These are phyloP conservation scores for Chalciporus piperatus DNA, from an alignment of 768 basidiomycete species.

Conservation along the genomic window DNA sequence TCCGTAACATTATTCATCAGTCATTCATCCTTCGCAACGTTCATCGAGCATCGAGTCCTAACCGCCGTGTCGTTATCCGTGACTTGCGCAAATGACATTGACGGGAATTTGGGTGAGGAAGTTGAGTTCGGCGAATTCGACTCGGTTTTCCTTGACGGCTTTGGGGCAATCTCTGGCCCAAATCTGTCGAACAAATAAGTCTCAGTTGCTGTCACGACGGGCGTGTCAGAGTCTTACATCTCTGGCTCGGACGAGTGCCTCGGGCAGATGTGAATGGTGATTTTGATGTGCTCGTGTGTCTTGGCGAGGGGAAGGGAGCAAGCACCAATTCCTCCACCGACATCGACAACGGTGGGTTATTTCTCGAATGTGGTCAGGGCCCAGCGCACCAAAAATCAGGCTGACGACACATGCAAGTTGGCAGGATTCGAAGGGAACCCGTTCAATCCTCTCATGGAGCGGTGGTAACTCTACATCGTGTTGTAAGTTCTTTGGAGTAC, in stretches of 20 bases:
- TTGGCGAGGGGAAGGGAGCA: constrained; percentile 31
- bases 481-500: no score
- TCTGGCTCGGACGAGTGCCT: constrained; percentile 21
- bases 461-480: constrained; percentile 11
- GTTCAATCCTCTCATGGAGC: constrained; percentile 23
- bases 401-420: constrained; percentile 19
- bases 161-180: constrained; percentile 26
- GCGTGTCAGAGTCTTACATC: background rate
- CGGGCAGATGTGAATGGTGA: constrained; percentile 31
- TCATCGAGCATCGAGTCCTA: no score
- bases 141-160: constrained; percentile 21
- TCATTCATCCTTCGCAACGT: no score
- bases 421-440: constrained; percentile 23
- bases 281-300: no score
- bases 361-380: constrained; percentile 23
- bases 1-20: no score
- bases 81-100: no score
- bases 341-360: constrained; percentile 31
- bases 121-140: constrained; percentile 29
- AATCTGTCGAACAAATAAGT: no score
- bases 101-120: constrained; percentile 31
- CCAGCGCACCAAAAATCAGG: no score
- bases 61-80: no score
- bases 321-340: constrained; percentile 35
- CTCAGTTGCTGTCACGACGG: no score